A percentile compares a stretch with the other conserved stretches of the same genome.
Evolutionary conservation across 2,329 filamentous ascomycete species (phyloP).

Genomic region (Samsoniella hepiali): DNA sequence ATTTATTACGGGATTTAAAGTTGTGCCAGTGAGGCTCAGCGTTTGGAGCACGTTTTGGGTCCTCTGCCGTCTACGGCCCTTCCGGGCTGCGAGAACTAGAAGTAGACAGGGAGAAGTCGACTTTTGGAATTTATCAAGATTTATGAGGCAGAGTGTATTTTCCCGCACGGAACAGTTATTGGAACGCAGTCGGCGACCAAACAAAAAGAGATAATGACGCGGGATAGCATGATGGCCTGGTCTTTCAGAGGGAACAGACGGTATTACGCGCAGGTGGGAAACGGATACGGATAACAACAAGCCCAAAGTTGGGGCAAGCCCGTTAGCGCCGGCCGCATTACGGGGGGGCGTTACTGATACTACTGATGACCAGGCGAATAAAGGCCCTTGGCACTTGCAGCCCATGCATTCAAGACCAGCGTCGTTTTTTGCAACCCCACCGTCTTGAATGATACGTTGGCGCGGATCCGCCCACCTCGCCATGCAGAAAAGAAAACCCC

Average conservation of each 20-base stretch:
- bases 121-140: too few species aligned
- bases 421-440: neutral
- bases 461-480: neutral
- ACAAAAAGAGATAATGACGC: neutral
- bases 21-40: conserved; percentile 4
- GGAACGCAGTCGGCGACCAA: too few species aligned
- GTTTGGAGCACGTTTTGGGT: neutral
- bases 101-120: too few species aligned
- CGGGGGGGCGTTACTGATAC: neutral
- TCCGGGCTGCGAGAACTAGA: too few species aligned
- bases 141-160: too few species aligned
- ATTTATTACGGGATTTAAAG: neutral
- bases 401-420: neutral
- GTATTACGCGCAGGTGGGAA: conserved; percentile 4
- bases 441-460: neutral
- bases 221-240: neutral
- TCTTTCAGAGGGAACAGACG: neutral
- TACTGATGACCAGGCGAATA: neutral
- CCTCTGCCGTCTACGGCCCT: too few species aligned
- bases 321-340: conserved; percentile 13
- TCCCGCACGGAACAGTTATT: too few species aligned
- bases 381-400: neutral
- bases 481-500: neutral
- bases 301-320: neutral
- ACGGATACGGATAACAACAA: neutral